Base-by-base conservation (phyloP, 2,329 filamentous ascomycete species). In the Calonectria multiphialidica region DNA sequence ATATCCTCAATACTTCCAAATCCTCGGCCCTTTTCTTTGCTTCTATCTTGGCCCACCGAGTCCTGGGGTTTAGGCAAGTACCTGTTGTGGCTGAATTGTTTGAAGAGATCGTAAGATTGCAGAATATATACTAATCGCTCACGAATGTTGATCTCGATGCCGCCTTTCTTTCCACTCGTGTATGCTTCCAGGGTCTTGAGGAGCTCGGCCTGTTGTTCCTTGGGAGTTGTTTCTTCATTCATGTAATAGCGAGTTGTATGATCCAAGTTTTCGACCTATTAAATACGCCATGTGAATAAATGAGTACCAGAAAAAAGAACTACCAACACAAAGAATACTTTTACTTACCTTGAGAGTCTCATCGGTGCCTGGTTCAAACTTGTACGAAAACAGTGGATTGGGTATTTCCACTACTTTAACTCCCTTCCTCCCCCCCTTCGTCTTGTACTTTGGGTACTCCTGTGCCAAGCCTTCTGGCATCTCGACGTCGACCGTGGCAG, bases 1-100 rank as follows among this genome's bases (percentile, higher is more conserved):
- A 71, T 50, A 61, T 71, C 71, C 37, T 73, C 71, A 7, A 71
- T 25, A 68, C 71, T 73, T 61, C 71, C 71, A 42, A 71, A 71
- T 5, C 71, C 71, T 3, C n/a, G 25, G 13, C 68, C 71, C 9
- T 61, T 62, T 21, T 3, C 16, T 0, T 16, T 12, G n/a, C 4
- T 7, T 3, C 21, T 8, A 45, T 53, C 49, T 35, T 53, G 28
- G 1, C 49, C 28, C 16, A 28, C 18, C 16, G n/a, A 8, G 16
- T 12, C 16, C 28, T 13, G 49, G 49, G n/a, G n/a, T n/a, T n/a
- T n/a, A 13, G 49, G 49, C 16, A 23, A 25, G 35, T 37, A 49
- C 2, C 15, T 23, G 61, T 70, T 70, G 21, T 66, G 18, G 61
- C 68, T 65, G 9, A 66, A 30, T 15, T 65, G 68, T 5, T 30